These are phyloP conservation scores for Aspergillus terreus DNA, from an alignment of 2,329 filamentous ascomycete species.

Conservation along the genomic window DNA sequence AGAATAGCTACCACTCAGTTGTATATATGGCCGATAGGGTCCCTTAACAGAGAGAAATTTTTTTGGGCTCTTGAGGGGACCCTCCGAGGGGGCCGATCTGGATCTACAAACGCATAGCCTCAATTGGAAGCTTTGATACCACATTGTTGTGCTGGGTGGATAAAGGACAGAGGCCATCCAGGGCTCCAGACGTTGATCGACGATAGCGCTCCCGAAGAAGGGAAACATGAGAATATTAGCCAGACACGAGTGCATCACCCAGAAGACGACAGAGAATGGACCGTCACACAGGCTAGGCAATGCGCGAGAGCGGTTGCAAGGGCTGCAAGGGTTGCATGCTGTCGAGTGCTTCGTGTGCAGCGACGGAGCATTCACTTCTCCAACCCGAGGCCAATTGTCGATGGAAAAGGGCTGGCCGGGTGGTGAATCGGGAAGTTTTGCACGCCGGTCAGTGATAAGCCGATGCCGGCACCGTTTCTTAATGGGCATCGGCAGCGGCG, in stretches of 20 bases:
- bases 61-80: neutral
- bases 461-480: too few relatives aligned
- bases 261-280: too few relatives aligned
- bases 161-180: neutral
- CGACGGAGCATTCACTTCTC: too few relatives aligned
- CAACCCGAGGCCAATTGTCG: too few relatives aligned
- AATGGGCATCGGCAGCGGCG: neutral
- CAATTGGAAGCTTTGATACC: neutral
- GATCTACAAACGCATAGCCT: constrained; percentile 2
- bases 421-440: too few relatives aligned
- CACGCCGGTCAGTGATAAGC: too few relatives aligned
- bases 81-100: neutral
- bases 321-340: too few relatives aligned
- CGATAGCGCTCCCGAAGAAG: neutral
- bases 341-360: too few relatives aligned
- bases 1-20: neutral
- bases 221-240: neutral
- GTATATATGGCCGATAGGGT: neutral
- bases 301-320: too few relatives aligned
- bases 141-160: neutral
- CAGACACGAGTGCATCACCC: neutral
- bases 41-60: neutral
- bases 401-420: too few relatives aligned
- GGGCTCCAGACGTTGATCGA: neutral
- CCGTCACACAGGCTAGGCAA: too few relatives aligned